These are phyloP conservation scores for Streptanthus diversifolius DNA, from an alignment of 345 rosid species.

Conservation along the genomic window DNA sequence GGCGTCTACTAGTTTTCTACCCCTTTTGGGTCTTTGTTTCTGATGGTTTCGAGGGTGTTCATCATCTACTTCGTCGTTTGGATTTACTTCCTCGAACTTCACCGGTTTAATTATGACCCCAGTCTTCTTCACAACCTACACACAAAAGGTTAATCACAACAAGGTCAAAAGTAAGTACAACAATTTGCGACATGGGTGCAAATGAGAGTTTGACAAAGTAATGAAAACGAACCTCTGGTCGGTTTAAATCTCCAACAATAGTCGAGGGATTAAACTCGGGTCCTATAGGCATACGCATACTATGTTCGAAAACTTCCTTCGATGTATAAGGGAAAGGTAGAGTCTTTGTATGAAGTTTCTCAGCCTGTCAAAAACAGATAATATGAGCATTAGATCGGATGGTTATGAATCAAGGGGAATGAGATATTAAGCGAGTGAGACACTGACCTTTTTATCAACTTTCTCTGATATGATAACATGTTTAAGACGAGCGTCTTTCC, in stretches of 20 bases:
- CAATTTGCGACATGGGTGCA: not conserved
- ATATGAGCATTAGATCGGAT: slow-evolving; percentile 8
- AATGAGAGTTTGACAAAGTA: not conserved
- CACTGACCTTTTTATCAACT: slow-evolving; percentile 73
- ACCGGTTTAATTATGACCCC: slow-evolving; percentile 81
- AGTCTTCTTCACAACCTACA: slow-evolving; percentile 74
- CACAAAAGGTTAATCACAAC: not conserved
- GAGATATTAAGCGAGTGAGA: not conserved
- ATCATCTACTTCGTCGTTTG: slow-evolving; percentile 47
- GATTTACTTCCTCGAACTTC: slow-evolving; percentile 63
- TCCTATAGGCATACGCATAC: slow-evolving; percentile 90
- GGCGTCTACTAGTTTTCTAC: slow-evolving; percentile 19
- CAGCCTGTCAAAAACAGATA: slow-evolving; percentile 47
- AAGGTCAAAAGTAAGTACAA: not conserved
- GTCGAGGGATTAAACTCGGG: slow-evolving; percentile 88
- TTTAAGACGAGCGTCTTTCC: slow-evolving; percentile 79
- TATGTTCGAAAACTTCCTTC: slow-evolving; percentile 70
- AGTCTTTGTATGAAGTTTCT: slow-evolving; percentile 64
- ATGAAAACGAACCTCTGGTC: slow-evolving; percentile 55
- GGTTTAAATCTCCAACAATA: slow-evolving; percentile 58
- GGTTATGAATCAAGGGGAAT: not conserved
- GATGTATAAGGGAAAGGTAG: slow-evolving; percentile 85
- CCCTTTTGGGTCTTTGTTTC: slow-evolving; percentile 37
- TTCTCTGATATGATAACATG: slow-evolving; percentile 83
- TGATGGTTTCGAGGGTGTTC: slow-evolving; percentile 35